Conservation (phyloP, 805 yeast genomes). For the Suhomyces tanzawaensis region DNA sequence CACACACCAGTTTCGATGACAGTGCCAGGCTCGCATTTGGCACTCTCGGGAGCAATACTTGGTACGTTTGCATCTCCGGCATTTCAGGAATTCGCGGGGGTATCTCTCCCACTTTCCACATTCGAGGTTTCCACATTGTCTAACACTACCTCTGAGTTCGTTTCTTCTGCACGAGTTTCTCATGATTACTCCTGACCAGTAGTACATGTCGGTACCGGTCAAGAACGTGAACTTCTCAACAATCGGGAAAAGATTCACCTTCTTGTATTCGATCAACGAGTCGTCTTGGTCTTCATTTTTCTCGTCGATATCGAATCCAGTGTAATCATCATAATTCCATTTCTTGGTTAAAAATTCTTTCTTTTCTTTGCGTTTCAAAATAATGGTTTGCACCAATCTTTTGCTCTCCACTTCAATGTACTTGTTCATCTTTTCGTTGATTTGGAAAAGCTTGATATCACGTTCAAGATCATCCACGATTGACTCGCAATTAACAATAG, state of each 20-base stretch:
- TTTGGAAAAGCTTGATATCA: conserved; percentile 30
- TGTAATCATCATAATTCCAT: conserved; percentile 42
- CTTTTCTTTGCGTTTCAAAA: conserved; percentile 31
- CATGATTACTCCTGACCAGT: conserved; percentile 98
- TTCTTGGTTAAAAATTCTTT: conserved; percentile 28
- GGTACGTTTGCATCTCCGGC: conserved; percentile 90
- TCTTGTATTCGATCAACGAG: conserved; percentile 44
- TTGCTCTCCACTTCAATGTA: conserved; percentile 33
- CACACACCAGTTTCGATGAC: conserved; percentile 93
- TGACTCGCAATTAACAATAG: conserved; percentile 34
- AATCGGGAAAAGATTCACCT: conserved; percentile 76
- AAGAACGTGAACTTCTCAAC: conserved; percentile 84
- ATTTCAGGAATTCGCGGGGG: conserved; percentile 92
- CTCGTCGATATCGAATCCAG: conserved; percentile 40
- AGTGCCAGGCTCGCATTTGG: conserved; percentile 87
- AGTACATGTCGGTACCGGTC: conserved; percentile 76
- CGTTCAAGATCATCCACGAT: conserved; percentile 33
- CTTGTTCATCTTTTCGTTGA: conserved; percentile 32
- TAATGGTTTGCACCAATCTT: conserved; percentile 29
- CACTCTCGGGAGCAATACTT: conserved; percentile 93
- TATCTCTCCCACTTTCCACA: conserved; percentile 93
- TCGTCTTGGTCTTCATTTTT: conserved; percentile 34
- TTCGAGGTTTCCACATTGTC: conserved; percentile 91
- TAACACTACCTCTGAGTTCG: conserved; percentile 79
- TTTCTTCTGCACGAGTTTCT: conserved; percentile 92